Evolutionary conservation across 2,329 filamentous ascomycete species (phyloP), one percentile per base, ranked within the genome.

Genomic region (Truncatella angustata): DNA sequence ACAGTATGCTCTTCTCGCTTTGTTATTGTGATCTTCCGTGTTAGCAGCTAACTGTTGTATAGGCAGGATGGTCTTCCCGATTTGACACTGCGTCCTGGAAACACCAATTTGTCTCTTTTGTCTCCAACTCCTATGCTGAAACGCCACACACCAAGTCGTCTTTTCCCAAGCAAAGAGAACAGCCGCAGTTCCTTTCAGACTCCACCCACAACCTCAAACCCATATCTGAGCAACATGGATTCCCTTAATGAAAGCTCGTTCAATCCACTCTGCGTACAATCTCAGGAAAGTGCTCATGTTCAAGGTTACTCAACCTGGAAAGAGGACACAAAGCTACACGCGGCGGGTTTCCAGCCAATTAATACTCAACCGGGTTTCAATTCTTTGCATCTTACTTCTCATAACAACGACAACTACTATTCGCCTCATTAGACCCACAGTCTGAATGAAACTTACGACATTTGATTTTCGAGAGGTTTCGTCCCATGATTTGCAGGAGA

Each of bases 51-150:
- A 70, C 18, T 64, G 60, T 16, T 35, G 14, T 18, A 18, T 20
- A 51, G 49, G 4, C 28, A 32, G 14, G 24, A 35, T 16, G 24
- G 11, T 16, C 58, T 74, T 30, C 70, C 70, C 18, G 62, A 66
- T 4, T 62, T 75, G 16, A 68, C 69, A 36, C 58, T 72, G 20
- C 59, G 64, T 53, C 61, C 64, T 30, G 65, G 71, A 9, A 70
- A 73, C 46, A 66, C 72, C 14, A 74, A 70, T 52, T 56, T 73
- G 28, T 60, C 60, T 23, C 63, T 66, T 44, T 54, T 57, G 9
- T 65, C 66, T 18, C 58, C 68, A 3, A 63, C 56, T 7, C 53
- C 59, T n/a, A 51, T 53, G 20, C 50, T 62, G 21, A 69, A 67
- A 32, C 58, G 55, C 53, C 59, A 63, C 7, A 55, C 59, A 3